These are phyloP conservation scores for Fusarium acutatum DNA, from an alignment of 2,329 filamentous ascomycete species.

Conservation along the genomic window DNA sequence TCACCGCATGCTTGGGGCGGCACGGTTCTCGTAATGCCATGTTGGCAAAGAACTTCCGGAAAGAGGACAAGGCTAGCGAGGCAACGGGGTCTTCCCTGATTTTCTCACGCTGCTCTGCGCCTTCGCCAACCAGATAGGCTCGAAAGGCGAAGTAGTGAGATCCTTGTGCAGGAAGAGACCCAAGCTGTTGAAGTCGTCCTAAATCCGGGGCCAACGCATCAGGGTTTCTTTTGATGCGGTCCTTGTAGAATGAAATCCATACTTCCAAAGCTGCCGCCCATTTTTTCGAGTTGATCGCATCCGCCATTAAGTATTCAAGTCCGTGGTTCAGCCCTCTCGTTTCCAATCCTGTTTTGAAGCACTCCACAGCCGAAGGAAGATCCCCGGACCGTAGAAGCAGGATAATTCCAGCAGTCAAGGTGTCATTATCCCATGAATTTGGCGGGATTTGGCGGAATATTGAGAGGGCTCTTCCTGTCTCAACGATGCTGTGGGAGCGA, in stretches of 20 bases:
- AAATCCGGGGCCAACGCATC: conserved; percentile 5
- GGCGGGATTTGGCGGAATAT: conserved; percentile 52
- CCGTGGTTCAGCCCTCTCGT: conserved; percentile 47
- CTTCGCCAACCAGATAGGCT: conserved; percentile 43
- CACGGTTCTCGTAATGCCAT: conserved; percentile 47
- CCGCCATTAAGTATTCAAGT: conserved; percentile 55
- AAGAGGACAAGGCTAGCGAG: conserved; percentile 34
- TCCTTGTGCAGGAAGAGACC: conserved; percentile 42
- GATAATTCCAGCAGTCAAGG: conserved; percentile 52
- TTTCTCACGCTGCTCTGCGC: conserved; percentile 32
- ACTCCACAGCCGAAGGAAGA: conserved; percentile 48
- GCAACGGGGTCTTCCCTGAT: conserved; percentile 37
- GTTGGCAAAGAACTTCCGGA: conserved; percentile 45
- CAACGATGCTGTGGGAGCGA: conserved; percentile 52
- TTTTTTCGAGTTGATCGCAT: conserved; percentile 48
- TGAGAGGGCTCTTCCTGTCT: conserved; percentile 56
- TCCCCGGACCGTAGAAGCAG: conserved; percentile 54
- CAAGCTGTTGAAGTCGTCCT: conserved; percentile 35
- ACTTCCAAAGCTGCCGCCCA: conserved; percentile 50
- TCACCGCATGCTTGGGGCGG: conserved; percentile 44
- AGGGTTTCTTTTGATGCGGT: conserved; percentile 15
- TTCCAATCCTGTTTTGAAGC: conserved; percentile 52
- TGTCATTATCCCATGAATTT: conserved; percentile 51
- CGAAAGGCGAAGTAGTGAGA: conserved; percentile 47
- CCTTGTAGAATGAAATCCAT: conserved; percentile 48